Evolutionary conservation across 768 basidiomycete genomes (phyloP).

Genomic region (Podaxis pistillaris): DNA sequence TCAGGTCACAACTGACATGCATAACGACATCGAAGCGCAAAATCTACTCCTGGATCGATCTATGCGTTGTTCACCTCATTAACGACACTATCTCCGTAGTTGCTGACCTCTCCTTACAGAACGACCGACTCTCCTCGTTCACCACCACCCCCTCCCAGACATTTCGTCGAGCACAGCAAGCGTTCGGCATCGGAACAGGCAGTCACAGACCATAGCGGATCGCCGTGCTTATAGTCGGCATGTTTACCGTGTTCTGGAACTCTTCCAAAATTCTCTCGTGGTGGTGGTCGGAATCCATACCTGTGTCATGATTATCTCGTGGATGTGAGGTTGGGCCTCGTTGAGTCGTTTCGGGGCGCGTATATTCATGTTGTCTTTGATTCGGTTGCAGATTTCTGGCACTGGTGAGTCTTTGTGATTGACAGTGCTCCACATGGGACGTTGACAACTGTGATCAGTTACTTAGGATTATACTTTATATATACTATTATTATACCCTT

Average conservation of each 20-base stretch:
- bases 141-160: conserved; percentile 61
- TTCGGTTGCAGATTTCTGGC: not conserved
- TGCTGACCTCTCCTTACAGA: conserved; percentile 33
- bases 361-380: not conserved
- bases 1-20: conserved; percentile 83
- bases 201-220: conserved; percentile 69
- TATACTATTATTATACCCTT: not conserved
- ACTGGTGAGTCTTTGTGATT: not conserved
- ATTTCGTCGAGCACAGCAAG: conserved; percentile 66
- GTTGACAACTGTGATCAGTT: not conserved
- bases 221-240: conserved; percentile 54
- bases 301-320: not conserved
- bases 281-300: conserved; percentile 34
- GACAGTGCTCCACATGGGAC: too few species aligned
- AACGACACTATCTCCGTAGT: not conserved
- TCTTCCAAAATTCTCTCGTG: conserved; percentile 47
- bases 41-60: conserved; percentile 77
- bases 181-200: conserved; percentile 70
- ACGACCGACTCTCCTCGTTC: conserved; percentile 67
- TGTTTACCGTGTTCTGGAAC: conserved; percentile 59
- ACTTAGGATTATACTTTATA: not conserved
- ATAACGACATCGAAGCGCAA: conserved; percentile 82
- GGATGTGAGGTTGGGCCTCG: not conserved
- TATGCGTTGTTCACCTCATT: conserved; percentile 32
- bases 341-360: not conserved